Base-by-base conservation (phyloP, 805 yeast species). In the Metschnikowia santaceciliae region DNA sequence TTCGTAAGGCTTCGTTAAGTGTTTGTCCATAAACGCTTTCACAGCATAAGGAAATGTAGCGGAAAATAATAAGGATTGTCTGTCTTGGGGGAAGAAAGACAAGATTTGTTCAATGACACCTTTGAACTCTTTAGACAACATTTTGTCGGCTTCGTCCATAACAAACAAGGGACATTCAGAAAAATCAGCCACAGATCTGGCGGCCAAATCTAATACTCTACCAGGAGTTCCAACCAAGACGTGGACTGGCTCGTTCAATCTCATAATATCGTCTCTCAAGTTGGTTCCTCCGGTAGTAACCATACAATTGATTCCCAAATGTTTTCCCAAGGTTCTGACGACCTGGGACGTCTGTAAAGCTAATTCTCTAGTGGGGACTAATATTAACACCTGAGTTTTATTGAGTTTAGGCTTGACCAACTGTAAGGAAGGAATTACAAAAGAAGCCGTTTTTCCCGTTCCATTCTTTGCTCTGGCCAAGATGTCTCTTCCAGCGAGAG, bases 121-220 rank as follows among this genome's bases (percentile, higher is more conserved):
- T 59, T 87, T 86, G 71, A 94, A 94, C 64, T 94, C 99, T 60
- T 89, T 83, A 36, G 94, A 83, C 53, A 94, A 80, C 87, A 94
- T 88, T 70, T 94, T 94, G 71, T 94, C 99, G 51, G 99, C 99
- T 77, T 94, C 99, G 70, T 94, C 99, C 97, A 94, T 90, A 48
- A 95, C 84, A 67, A 94, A 90, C 68, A 89, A 77, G 42, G 87
- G 84, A 71, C 96, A 89, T 55, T 86, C 87, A 49, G 88, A 83
- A 53, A 94, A 80, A 65, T 92, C 96, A 11, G 96, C 96, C 49
- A 92, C 77, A 48, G 80, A 78, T 75, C 96, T 86, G 32, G 90
- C 80, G 6, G 97, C 97, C 65, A 94, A 81, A 71, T 94, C 99
- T 54, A 94, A 79, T 36, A 94, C 91, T 77, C 99, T 85, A 61